Percentiles rank a stretch among this genome's conserved stretches.
Conservation (phyloP, 352 stramenopile genomes). For the Bremia lactucae region DNA sequence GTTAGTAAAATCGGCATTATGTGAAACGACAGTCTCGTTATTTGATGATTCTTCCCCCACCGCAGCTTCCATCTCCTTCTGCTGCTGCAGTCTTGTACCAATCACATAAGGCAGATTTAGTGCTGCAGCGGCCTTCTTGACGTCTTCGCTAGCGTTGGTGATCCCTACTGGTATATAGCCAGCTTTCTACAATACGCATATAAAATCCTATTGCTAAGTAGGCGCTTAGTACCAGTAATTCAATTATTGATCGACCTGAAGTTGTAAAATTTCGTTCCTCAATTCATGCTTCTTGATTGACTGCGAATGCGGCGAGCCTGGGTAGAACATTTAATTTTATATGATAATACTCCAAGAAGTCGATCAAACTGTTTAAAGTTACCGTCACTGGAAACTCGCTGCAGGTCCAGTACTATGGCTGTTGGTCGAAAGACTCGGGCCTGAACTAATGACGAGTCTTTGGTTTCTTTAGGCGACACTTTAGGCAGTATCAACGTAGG, state of each 20-base stretch:
- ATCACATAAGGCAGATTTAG: conserved; percentile 72
- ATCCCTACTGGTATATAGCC: conserved; percentile 64
- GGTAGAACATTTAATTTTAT: neutral
- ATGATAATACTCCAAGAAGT: no score
- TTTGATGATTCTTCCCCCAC: conserved; percentile 2
- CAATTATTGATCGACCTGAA: conserved; percentile 28
- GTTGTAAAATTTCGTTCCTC: conserved; percentile 45
- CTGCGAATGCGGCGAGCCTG: conserved; percentile 61
- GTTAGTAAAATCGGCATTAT: no score
- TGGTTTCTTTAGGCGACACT: conserved; percentile 9
- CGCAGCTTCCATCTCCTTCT: conserved; percentile 3
- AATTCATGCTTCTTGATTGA: conserved; percentile 73
- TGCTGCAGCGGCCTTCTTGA: conserved; percentile 53
- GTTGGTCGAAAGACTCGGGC: conserved; percentile 30
- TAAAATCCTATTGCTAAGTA: no score
- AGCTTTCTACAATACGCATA: conserved; percentile 17
- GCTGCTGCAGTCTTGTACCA: conserved; percentile 42
- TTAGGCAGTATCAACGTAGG: conserved; percentile 53
- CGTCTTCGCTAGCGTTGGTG: conserved; percentile 78
- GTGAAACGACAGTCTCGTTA: neutral
- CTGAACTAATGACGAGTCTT: conserved; percentile 31
- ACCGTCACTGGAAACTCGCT: conserved; percentile 69
- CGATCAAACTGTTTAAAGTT: no score
- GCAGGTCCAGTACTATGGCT: conserved; percentile 60
- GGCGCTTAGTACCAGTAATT: neutral